A percentile compares a stretch with the other conserved stretches of the same genome.
Evolutionary conservation across 2,329 filamentous ascomycete species (phyloP).

Genomic region (Botrytis fabae): DNA sequence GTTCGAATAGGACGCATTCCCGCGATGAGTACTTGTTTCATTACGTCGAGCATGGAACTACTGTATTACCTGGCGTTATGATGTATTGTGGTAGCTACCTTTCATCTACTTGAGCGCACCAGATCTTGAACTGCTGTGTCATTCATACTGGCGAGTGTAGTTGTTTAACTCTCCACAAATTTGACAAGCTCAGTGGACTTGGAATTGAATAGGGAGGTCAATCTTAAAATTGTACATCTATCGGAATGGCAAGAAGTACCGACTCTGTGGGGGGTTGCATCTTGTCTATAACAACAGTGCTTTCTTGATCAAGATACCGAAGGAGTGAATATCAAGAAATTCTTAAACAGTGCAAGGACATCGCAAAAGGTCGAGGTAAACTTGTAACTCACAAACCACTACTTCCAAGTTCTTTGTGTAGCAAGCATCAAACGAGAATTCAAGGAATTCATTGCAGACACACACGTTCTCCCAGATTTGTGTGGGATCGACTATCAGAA

Average conservation of each 20-base stretch:
- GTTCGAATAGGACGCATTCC: not conserved
- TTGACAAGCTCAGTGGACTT: not conserved
- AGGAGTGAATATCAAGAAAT: not conserved
- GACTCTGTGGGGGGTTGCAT: not conserved
- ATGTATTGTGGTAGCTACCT: not conserved
- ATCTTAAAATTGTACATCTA: not conserved
- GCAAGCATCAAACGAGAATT: not conserved
- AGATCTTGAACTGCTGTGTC: not conserved
- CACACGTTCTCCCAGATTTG: not conserved
- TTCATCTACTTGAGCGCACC: not conserved
- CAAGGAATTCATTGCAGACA: not conserved
- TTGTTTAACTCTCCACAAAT: not conserved
- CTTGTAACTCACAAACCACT: no score
- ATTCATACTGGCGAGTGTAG: not conserved
- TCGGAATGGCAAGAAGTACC: not conserved
- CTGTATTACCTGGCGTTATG: not conserved
- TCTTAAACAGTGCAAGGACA: not conserved
- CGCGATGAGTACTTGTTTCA: not conserved
- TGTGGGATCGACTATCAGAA: not conserved
- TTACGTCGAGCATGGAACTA: not conserved
- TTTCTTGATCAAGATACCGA: not conserved
- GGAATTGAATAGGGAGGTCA: not conserved
- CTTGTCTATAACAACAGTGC: no score
- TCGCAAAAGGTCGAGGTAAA: not conserved
- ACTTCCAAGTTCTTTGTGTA: not conserved